Evolutionary conservation across 176 grass and related monocot species (phyloP).

Genomic region (Phyllostachys edulis): DNA sequence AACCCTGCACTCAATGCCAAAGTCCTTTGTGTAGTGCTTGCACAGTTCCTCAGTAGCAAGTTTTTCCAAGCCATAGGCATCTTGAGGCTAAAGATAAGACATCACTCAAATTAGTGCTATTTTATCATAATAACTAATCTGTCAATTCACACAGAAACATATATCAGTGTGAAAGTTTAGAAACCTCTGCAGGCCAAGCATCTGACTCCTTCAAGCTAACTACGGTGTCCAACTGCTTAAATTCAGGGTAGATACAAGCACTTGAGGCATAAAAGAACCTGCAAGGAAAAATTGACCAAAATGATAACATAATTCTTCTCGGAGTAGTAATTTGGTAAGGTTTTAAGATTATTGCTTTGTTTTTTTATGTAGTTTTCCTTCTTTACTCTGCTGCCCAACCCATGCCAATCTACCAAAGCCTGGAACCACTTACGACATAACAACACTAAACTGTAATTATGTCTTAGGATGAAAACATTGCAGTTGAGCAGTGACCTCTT

Average conservation of each 20-base stretch:
- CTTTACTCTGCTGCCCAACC: background rate
- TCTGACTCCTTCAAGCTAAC: slow-evolving; percentile 74
- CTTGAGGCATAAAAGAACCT: slow-evolving; percentile 76
- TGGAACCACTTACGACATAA: background rate
- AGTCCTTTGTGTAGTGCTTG: slow-evolving; percentile 99
- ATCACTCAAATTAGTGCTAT: slow-evolving; percentile 13
- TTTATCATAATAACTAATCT: background rate
- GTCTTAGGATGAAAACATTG: background rate
- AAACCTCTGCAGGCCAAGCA: slow-evolving; percentile 77
- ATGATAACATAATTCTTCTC: background rate
- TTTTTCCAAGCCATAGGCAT: slow-evolving; percentile 98
- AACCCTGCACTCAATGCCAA: slow-evolving; percentile 79
- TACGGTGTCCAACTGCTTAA: slow-evolving; percentile 71
- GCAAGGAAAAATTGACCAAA: background rate
- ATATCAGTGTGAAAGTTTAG: slow-evolving; percentile 25
- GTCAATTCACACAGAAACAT: background rate
- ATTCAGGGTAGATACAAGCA: slow-evolving; percentile 73
- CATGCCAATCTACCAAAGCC: background rate
- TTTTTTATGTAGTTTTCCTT: background rate
- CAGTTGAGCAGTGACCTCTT: background rate
- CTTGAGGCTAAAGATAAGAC: slow-evolving; percentile 66
- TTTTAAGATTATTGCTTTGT: background rate
- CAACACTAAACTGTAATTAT: background rate
- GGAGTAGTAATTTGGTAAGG: background rate
- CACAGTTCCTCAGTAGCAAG: slow-evolving; percentile 91